Conservation (phyloP, 169 alveolate genomes). For the Amoebophrya sp. region DNA sequence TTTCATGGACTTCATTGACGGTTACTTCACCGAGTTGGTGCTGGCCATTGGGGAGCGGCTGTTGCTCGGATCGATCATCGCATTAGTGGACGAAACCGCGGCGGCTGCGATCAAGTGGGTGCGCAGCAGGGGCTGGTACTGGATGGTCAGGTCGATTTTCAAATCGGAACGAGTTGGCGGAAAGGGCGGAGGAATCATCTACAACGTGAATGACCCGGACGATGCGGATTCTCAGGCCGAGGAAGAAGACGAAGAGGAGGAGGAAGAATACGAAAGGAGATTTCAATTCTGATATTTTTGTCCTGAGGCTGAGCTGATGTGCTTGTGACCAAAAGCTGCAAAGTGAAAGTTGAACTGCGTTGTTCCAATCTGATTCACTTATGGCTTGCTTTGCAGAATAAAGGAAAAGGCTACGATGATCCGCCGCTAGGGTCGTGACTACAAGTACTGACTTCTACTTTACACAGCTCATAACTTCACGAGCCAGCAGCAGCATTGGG, state of each 20-base stretch:
- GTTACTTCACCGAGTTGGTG: constrained; percentile 28
- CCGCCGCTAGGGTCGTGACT: no score
- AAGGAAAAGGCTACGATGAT: no score
- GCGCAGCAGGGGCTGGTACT: neutral
- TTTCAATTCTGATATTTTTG: no score
- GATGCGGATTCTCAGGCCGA: neutral
- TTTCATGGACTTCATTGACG: constrained; percentile 28
- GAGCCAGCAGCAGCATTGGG: no score
- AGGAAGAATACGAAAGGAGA: neutral
- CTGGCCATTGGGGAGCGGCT: constrained; percentile 30
- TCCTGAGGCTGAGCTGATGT: no score
- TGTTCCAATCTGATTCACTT: no score
- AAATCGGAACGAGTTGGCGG: neutral
- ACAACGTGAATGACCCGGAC: neutral
- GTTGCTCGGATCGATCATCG: constrained; percentile 13
- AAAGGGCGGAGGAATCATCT: neutral
- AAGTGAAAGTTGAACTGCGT: no score
- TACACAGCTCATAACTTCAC: no score
- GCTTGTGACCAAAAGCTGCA: no score
- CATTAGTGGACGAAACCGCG: neutral
- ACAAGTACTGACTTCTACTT: no score
- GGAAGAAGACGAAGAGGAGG: neutral
- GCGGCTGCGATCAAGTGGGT: neutral
- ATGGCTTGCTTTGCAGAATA: no score
- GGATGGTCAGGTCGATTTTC: neutral